These are phyloP conservation scores for Saitozyma podzolica DNA, from an alignment of 768 basidiomycete species.

Conservation along the genomic window DNA sequence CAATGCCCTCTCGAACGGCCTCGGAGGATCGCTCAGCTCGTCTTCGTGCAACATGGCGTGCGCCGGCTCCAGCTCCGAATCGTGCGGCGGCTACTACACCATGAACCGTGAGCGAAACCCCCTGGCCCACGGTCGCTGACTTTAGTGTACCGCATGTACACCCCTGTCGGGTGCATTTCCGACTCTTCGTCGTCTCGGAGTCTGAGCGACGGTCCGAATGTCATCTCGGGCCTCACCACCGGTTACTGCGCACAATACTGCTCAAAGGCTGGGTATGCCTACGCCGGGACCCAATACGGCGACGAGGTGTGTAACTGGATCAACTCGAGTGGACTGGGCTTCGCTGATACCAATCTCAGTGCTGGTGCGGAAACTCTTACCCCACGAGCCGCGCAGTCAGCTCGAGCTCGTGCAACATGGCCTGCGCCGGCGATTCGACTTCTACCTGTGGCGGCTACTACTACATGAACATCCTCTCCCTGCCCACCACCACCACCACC, in stretches of 20 bases:
- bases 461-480: slow-evolving; percentile 1
- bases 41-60: slow-evolving; percentile 9
- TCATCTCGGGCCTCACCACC: slow-evolving; percentile 1
- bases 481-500: slow-evolving; percentile 5
- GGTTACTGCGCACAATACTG: slow-evolving; percentile 9
- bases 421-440: not conserved
- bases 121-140: not conserved
- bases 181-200: no score
- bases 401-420: not conserved
- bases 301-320: slow-evolving; percentile 4
- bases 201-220: no score
- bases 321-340: no score
- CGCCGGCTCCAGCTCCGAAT: not conserved
- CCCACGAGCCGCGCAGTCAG: no score
- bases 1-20: slow-evolving; percentile 4
- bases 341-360: slow-evolving; percentile 10
- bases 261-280: not conserved
- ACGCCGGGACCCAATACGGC: slow-evolving; percentile 10
- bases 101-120: slow-evolving; percentile 4
- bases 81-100: slow-evolving; percentile 11
- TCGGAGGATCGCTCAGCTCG: not conserved
- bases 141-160: not conserved
- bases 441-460: not conserved
- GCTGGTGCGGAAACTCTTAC: no score
- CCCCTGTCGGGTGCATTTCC: not conserved